Evolutionary conservation across 2,329 filamentous ascomycete species (phyloP).

Genomic region (Chalaropsis ovoidea): DNA sequence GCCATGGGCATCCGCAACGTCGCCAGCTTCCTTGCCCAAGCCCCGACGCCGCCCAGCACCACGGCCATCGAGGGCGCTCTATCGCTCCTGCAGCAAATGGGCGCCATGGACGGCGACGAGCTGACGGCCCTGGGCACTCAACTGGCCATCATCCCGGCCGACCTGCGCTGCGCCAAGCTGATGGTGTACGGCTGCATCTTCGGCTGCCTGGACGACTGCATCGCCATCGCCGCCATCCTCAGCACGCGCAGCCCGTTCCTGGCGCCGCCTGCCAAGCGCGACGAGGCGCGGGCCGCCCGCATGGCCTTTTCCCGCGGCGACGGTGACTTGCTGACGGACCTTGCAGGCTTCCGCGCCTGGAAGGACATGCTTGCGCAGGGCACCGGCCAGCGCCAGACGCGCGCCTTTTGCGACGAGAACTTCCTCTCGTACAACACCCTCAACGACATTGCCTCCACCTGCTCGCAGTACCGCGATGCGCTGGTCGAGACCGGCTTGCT

Average conservation of each 20-base stretch:
- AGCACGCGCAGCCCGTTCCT: conserved; percentile 81
- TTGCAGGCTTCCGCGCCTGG: conserved; percentile 78
- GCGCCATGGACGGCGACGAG: conserved; percentile 74
- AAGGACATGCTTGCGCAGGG: conserved; percentile 52
- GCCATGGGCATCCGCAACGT: conserved; percentile 89
- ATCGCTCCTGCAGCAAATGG: conserved; percentile 68
- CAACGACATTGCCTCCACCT: conserved; percentile 77
- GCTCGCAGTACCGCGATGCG: conserved; percentile 73
- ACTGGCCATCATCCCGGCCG: conserved; percentile 88
- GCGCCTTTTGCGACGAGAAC: conserved; percentile 72
- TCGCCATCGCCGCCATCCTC: conserved; percentile 86
- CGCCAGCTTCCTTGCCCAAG: conserved; percentile 67
- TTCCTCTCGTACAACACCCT: conserved; percentile 77
- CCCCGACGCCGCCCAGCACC: conserved; percentile 78
- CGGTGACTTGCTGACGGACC: conserved; percentile 80
- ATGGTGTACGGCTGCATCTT: conserved; percentile 95
- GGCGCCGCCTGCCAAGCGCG: conserved; percentile 62
- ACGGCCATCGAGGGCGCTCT: conserved; percentile 80
- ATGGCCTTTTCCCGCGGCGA: conserved; percentile 64
- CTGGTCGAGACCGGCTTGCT: conserved; percentile 79
- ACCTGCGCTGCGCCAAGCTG: conserved; percentile 84
- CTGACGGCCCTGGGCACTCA: conserved; percentile 86
- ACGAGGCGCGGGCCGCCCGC: conserved; percentile 68
- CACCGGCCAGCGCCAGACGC: conserved; percentile 51
- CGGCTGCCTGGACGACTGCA: conserved; percentile 75